Evolutionary conservation across 306 rosid genomes (phyloP).

Genomic region (Gillenia trifoliata): DNA sequence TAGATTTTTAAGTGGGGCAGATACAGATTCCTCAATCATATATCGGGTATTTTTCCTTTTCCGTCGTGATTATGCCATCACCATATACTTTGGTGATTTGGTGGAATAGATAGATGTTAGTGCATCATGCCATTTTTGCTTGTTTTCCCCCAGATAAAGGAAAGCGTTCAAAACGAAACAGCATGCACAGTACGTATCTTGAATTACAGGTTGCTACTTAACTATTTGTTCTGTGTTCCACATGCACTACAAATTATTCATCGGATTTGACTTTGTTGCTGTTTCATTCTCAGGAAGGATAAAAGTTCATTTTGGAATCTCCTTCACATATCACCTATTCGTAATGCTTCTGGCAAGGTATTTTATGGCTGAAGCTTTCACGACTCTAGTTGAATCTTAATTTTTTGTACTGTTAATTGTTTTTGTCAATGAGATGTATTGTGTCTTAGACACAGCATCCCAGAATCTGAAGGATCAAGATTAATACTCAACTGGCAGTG

Average conservation of each 20-base stretch:
- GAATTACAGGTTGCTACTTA: conserved; percentile 88
- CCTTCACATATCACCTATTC: conserved; percentile 85
- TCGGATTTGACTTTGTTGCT: conserved; percentile 23
- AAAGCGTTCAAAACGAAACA: conserved; percentile 56
- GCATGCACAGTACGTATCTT: conserved; percentile 90
- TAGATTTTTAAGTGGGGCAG: conserved; percentile 71
- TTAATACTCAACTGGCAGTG: neutral
- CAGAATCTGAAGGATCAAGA: neutral
- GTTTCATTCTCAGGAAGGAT: conserved; percentile 62
- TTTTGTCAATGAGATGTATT: neutral
- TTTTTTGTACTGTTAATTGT: neutral
- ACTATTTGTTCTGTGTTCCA: conserved; percentile 20
- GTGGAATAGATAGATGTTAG: neutral
- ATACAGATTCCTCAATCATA: conserved; percentile 57
- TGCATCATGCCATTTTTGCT: conserved; percentile 7
- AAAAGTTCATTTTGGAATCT: conserved; percentile 87
- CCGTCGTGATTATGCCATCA: neutral
- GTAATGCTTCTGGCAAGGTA: conserved; percentile 93
- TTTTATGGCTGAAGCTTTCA: conserved; percentile 9
- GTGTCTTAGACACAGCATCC: neutral
- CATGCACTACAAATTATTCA: conserved; percentile 21
- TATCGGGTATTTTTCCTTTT: conserved; percentile 40
- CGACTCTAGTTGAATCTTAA: neutral
- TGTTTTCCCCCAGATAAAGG: conserved; percentile 61
- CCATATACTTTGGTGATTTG: conserved; percentile 16